Percentiles rank a stretch among this genome's conserved stretches.
phyloP scores from a whole-genome alignment of 768 basidiomycete species.

The Coprinellus micaceus region DNA sequence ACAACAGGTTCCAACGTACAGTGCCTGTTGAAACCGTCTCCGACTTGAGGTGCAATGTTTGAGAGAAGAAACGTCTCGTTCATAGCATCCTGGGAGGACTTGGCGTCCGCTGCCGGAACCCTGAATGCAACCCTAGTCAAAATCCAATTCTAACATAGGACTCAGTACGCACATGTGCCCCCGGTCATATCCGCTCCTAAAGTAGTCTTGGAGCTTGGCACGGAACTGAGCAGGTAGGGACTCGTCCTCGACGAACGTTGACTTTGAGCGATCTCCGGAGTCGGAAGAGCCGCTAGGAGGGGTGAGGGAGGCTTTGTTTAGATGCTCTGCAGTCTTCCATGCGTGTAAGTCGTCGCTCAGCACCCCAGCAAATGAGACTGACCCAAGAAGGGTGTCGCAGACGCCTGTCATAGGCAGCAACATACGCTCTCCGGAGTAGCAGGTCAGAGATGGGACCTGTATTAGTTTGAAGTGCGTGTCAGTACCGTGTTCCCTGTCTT shows the following conservation, averaged over 20 bases:
- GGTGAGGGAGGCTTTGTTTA: conserved; percentile 70
- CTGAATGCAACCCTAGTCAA: conserved; percentile 44
- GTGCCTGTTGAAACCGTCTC: conserved; percentile 94
- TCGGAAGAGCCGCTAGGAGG: conserved; percentile 27
- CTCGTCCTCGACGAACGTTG: conserved; percentile 80
- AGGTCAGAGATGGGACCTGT: conserved; percentile 84
- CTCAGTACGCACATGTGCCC: conserved; percentile 88
- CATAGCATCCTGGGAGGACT: conserved; percentile 88
- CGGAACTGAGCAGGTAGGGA: conserved; percentile 74
- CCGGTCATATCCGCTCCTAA: conserved; percentile 89
- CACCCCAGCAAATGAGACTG: conserved; percentile 3
- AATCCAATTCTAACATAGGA: too few relatives aligned
- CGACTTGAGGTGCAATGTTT: conserved; percentile 98
- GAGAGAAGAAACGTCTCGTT: conserved; percentile 92
- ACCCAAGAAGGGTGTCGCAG: conserved; percentile 95
- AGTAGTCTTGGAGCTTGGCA: conserved; percentile 84
- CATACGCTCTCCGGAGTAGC: conserved; percentile 78
- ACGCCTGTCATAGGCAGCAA: conserved; percentile 86
- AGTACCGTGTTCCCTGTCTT: too few relatives aligned
- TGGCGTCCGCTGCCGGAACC: conserved; percentile 97
- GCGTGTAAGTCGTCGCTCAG: not conserved
- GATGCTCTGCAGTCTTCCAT: conserved; percentile 86
- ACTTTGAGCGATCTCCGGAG: conserved; percentile 69
- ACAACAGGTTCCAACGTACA: conserved; percentile 48
- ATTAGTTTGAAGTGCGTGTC: too few relatives aligned